Conservation (phyloP, 805 yeast genomes). For the Ogataea pignaliae region DNA sequence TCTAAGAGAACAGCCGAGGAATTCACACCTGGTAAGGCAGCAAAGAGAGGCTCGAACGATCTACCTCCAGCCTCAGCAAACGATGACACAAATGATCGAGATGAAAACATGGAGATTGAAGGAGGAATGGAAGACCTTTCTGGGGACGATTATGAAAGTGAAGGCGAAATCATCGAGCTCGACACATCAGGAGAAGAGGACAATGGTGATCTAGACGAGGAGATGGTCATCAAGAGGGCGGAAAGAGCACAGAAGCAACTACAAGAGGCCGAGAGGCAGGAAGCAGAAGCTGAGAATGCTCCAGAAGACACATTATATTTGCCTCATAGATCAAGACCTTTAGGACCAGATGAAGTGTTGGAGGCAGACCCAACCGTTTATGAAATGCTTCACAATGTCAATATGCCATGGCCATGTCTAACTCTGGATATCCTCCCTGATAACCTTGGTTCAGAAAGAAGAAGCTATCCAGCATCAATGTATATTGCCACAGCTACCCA, state of each 20-base stretch:
- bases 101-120: constrained; percentile 57
- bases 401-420: constrained; percentile 95
- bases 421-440: constrained; percentile 90
- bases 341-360: constrained; percentile 92
- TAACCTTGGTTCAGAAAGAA: constrained; percentile 78
- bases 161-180: constrained; percentile 80
- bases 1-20: constrained; percentile 33
- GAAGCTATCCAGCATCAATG: constrained; percentile 82
- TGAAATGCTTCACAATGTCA: constrained; percentile 92
- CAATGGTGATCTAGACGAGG: constrained; percentile 33
- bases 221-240: constrained; percentile 11
- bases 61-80: constrained; percentile 18
- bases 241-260: constrained; percentile 20
- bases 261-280: constrained; percentile 33
- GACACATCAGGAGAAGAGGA: constrained; percentile 57
- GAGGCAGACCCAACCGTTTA: constrained; percentile 96
- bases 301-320: constrained; percentile 51
- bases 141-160: constrained; percentile 91
- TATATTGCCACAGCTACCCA: constrained; percentile 91
- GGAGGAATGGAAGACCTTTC: constrained; percentile 79
- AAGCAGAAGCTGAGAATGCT: constrained; percentile 29
- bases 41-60: constrained; percentile 17
- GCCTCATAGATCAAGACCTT: constrained; percentile 84
- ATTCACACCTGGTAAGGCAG: constrained; percentile 6
- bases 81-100: constrained; percentile 32